phyloP scores from a whole-genome alignment of 345 rosid genomes.

The Eucalyptus dawsonii region DNA sequence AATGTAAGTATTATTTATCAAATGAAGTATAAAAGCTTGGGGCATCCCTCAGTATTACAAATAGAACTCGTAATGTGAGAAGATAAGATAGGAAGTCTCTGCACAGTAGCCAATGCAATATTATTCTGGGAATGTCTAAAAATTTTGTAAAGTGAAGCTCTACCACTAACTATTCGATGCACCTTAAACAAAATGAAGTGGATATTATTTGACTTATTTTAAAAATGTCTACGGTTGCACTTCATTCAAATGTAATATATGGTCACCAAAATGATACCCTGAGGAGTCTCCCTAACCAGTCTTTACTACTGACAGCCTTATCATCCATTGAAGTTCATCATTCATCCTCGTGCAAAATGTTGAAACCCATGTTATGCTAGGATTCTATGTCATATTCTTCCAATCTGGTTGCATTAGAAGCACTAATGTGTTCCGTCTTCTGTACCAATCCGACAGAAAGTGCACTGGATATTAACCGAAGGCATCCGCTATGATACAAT shows the following conservation, averaged over 20 bases:
- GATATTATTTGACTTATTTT: not conserved
- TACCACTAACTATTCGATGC: not conserved
- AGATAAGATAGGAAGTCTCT: too few species aligned
- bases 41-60: too few species aligned
- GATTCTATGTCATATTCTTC: not conserved
- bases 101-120: too few species aligned
- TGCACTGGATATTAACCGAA: not conserved
- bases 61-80: too few species aligned
- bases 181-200: too few species aligned
- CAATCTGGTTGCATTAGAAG: not conserved
- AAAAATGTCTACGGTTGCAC: not conserved
- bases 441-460: not conserved
- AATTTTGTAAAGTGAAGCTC: not conserved
- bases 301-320: fast-evolving
- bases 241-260: too few species aligned
- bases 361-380: not conserved
- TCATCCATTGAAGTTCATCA: not conserved
- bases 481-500: not conserved
- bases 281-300: not conserved
- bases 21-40: too few species aligned
- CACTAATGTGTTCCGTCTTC: not conserved
- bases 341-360: not conserved
- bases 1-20: too few species aligned
- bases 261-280: not conserved
- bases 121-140: too few species aligned